Percentiles rank a stretch among this genome's conserved stretches.
These are phyloP conservation scores for Polychaeton citri DNA, from an alignment of 2,329 filamentous ascomycete genomes.

Conservation along the genomic window DNA sequence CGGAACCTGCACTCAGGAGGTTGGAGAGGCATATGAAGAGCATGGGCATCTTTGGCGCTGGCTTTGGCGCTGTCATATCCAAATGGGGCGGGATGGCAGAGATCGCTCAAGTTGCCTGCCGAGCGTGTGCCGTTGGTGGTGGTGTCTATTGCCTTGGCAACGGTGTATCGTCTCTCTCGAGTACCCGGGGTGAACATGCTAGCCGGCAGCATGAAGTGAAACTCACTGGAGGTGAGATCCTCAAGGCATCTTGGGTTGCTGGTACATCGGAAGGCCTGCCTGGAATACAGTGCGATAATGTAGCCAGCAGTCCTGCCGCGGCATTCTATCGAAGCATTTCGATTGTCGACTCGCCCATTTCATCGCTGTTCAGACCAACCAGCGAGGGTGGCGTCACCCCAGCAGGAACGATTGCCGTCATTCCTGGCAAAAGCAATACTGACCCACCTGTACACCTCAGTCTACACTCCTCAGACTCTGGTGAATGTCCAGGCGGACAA, in stretches of 20 bases:
- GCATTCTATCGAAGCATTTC: conserved; percentile 33
- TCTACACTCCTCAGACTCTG: conserved; percentile 78
- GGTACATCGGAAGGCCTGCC: conserved; percentile 16
- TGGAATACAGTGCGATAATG: neutral
- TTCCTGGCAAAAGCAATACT: conserved; percentile 32
- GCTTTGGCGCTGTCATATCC: conserved; percentile 78
- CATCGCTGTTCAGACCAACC: conserved; percentile 52
- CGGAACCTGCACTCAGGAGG: conserved; percentile 56
- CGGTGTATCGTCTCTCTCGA: conserved; percentile 35
- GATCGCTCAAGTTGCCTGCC: conserved; percentile 80
- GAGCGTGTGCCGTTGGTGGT: conserved; percentile 81
- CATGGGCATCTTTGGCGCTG: conserved; percentile 74
- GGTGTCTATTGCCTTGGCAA: conserved; percentile 77
- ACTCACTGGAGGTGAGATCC: conserved; percentile 17
- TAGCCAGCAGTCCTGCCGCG: neutral
- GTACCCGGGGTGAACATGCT: neutral
- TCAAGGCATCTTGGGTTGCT: conserved; percentile 18
- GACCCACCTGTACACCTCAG: conserved; percentile 47
- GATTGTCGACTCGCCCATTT: conserved; percentile 54
- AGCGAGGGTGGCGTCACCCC: conserved; percentile 65
- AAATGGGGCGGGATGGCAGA: conserved; percentile 90
- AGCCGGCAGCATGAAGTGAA: conserved; percentile 3
- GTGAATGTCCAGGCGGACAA: conserved; percentile 79
- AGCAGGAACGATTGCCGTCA: conserved; percentile 57
- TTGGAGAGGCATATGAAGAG: conserved; percentile 73